A percentile compares a stretch with the other conserved stretches of the same genome.
phyloP scores from a whole-genome alignment of 1,284 basidiomycete species.

The Pulchroboletus neoregius region DNA sequence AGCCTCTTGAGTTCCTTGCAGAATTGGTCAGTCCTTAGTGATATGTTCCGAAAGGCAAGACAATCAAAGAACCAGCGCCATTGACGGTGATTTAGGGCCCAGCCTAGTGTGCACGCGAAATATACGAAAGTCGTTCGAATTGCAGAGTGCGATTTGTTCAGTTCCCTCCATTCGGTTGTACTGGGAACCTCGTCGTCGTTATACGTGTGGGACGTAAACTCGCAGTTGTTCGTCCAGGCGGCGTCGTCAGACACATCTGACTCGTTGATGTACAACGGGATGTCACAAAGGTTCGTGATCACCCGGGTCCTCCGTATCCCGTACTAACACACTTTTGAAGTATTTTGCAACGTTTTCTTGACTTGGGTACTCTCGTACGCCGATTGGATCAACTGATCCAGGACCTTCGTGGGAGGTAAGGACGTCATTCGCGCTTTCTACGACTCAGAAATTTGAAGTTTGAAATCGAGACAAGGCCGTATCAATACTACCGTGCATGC shows the following conservation, averaged over 20 bases:
- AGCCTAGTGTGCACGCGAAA: constrained; percentile 41
- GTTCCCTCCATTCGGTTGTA: constrained; percentile 50
- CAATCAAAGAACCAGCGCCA: not conserved
- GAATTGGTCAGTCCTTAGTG: constrained; percentile 46
- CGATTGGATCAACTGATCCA: constrained; percentile 55
- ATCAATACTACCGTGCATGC: constrained; percentile 56
- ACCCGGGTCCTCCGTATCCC: not conserved
- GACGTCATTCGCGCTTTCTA: not conserved
- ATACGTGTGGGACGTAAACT: constrained; percentile 53
- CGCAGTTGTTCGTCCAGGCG: constrained; percentile 48
- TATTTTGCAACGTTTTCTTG: constrained; percentile 55
- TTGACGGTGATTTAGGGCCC: constrained; percentile 33
- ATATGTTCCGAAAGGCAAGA: not conserved
- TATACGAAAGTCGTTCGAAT: constrained; percentile 40
- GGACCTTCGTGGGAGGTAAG: constrained; percentile 44
- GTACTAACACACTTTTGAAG: constrained; percentile 34
- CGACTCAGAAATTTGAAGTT: constrained; percentile 1
- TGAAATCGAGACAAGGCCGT: constrained; percentile 36
- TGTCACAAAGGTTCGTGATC: constrained; percentile 49
- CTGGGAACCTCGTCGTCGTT: constrained; percentile 63
- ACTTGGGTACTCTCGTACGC: constrained; percentile 59
- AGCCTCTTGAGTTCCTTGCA: constrained; percentile 49
- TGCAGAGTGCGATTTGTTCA: constrained; percentile 44
- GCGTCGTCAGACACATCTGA: constrained; percentile 31
- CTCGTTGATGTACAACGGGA: constrained; percentile 47